phyloP scores from a whole-genome alignment of 2,329 filamentous ascomycete genomes.

The Nectriaceae sp. region DNA sequence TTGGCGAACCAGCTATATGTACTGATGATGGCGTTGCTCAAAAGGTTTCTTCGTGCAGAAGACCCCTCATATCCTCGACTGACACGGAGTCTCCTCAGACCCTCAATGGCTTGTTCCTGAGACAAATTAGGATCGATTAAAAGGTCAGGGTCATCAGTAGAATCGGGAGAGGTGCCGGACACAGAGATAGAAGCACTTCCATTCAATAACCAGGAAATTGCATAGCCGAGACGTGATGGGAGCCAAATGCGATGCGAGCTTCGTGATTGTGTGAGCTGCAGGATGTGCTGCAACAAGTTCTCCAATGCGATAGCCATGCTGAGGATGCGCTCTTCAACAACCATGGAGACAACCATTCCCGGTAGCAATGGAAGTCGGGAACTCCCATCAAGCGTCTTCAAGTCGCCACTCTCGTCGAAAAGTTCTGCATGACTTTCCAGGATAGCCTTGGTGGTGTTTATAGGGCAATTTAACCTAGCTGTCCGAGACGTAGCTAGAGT shows the following conservation, averaged over 20 bases:
- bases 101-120: slow-evolving; percentile 35
- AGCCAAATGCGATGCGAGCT: slow-evolving; percentile 42
- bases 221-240: slow-evolving; percentile 41
- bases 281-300: slow-evolving; percentile 37
- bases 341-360: slow-evolving; percentile 48
- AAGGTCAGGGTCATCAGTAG: slow-evolving; percentile 7
- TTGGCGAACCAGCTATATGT: slow-evolving; percentile 44
- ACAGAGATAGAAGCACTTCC: slow-evolving; percentile 19
- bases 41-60: slow-evolving; percentile 12
- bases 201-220: slow-evolving; percentile 39
- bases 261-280: slow-evolving; percentile 37
- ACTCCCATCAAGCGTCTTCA: slow-evolving; percentile 29
- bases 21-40: slow-evolving; percentile 29
- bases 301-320: slow-evolving; percentile 30
- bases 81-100: slow-evolving; percentile 38
- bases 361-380: slow-evolving; percentile 31
- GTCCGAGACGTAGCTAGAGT: slow-evolving; percentile 28
- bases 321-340: slow-evolving; percentile 46
- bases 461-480: slow-evolving; percentile 27
- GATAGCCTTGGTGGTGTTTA: slow-evolving; percentile 41
- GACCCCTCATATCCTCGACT: slow-evolving; percentile 28
- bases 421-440: slow-evolving; percentile 40
- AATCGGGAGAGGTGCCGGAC: slow-evolving; percentile 14
- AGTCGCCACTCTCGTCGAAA: slow-evolving; percentile 42
- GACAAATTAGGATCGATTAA: slow-evolving; percentile 26